phyloP scores from a whole-genome alignment of 805 yeast genomes.

The Saccharomycopsis sp. region DNA sequence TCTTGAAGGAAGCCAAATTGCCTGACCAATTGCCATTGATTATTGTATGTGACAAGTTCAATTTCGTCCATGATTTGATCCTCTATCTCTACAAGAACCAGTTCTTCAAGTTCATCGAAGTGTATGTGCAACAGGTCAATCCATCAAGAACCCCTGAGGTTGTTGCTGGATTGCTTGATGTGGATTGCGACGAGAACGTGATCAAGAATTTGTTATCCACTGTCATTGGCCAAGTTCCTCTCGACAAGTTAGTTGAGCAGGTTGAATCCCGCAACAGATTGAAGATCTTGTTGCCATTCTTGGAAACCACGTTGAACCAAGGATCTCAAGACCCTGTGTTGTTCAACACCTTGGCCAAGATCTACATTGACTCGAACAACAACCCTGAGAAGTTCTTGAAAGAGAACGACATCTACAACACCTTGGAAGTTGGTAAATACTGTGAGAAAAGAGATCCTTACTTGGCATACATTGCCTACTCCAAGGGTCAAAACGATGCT shows the following conservation, averaged over 20 bases:
- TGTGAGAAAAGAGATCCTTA: slow-evolving; percentile 99
- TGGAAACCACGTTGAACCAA: slow-evolving; percentile 78
- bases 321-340: slow-evolving; percentile 89
- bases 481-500: slow-evolving; percentile 86
- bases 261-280: slow-evolving; percentile 95
- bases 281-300: slow-evolving; percentile 84
- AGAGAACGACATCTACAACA: slow-evolving; percentile 85
- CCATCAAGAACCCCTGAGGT: slow-evolving; percentile 96
- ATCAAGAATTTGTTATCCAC: slow-evolving; percentile 75
- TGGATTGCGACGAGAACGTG: slow-evolving; percentile 90
- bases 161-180: slow-evolving; percentile 91
- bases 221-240: slow-evolving; percentile 91
- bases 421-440: slow-evolving; percentile 93
- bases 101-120: slow-evolving; percentile 94
- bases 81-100: slow-evolving; percentile 92
- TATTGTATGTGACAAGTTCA: slow-evolving; percentile 89
- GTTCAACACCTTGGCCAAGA: slow-evolving; percentile 92
- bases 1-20: slow-evolving; percentile 85
- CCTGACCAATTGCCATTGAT: slow-evolving; percentile 95
- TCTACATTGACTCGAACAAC: slow-evolving; percentile 95
- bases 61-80: slow-evolving; percentile 88
- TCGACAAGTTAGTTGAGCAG: slow-evolving; percentile 81
- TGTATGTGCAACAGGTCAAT: slow-evolving; percentile 95
- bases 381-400: slow-evolving; percentile 94
- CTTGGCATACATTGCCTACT: slow-evolving; percentile 94